Percentiles rank a stretch among this genome's conserved stretches.
These are phyloP conservation scores for Caryopteris hybrid DNA, from an alignment of 305 asterid genomes.

Conservation along the genomic window DNA sequence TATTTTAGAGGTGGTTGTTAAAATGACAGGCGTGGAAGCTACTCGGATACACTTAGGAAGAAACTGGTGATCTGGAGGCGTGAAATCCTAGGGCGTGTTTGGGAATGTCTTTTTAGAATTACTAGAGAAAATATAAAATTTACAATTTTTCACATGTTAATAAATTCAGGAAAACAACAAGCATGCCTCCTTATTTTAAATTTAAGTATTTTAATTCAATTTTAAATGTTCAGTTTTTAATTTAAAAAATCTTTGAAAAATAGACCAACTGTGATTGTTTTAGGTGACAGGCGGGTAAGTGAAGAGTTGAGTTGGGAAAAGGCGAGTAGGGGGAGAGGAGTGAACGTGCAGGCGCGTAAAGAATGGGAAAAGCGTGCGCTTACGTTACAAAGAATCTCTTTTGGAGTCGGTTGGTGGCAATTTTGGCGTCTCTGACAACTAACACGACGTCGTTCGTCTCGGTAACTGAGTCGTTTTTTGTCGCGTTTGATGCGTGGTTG, in stretches of 20 bases:
- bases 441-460: conserved; percentile 14
- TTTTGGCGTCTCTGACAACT: conserved; percentile 4
- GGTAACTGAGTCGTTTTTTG: conserved; percentile 12
- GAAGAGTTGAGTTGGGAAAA: not conserved
- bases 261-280: not conserved
- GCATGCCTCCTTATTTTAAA: not conserved
- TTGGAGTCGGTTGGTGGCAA: conserved; percentile 35
- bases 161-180: not conserved
- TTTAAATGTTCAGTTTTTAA: too few species aligned
- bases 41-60: conserved; percentile 1
- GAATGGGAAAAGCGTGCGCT: conserved; percentile 22
- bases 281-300: conserved; percentile 21
- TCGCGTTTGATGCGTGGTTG: not conserved
- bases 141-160: not conserved
- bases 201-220: not conserved
- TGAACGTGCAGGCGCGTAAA: conserved; percentile 61
- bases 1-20: conserved; percentile 24
- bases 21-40: conserved; percentile 16
- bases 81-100: conserved; percentile 34
- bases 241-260: too few species aligned
- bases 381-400: conserved; percentile 25
- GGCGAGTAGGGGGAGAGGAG: conserved; percentile 20
- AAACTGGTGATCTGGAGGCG: conserved; percentile 29
- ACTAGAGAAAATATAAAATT: not conserved
- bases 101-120: conserved; percentile 17